These are phyloP conservation scores for Pyrenophora teres DNA, from an alignment of 2,329 filamentous ascomycete species.

Conservation along the genomic window DNA sequence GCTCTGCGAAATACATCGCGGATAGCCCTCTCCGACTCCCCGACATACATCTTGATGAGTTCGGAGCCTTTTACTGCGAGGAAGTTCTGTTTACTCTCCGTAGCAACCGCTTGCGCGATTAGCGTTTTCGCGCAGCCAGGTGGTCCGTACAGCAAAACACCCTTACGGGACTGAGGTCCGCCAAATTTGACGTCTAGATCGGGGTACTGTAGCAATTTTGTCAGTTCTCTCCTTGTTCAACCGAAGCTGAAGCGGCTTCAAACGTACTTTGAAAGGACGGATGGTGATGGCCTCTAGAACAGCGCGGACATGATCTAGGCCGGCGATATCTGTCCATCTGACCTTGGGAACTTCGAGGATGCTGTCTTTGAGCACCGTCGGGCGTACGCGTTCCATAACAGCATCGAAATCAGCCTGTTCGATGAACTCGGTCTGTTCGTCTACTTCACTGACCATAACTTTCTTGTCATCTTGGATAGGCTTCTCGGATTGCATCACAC, in stretches of 20 bases:
- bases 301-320: constrained; percentile 74
- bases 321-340: constrained; percentile 85
- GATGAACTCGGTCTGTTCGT: constrained; percentile 28
- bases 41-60: constrained; percentile 94
- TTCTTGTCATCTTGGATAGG: constrained; percentile 31
- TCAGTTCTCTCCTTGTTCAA: constrained; percentile 6
- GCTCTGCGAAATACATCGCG: constrained; percentile 86
- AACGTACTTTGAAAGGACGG: constrained; percentile 60
- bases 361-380: constrained; percentile 86
- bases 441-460: constrained; percentile 20
- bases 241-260: not conserved
- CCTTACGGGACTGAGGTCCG: constrained; percentile 65
- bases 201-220: constrained; percentile 30
- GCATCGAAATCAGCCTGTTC: constrained; percentile 61
- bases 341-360: constrained; percentile 87
- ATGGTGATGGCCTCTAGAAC: constrained; percentile 62
- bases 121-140: constrained; percentile 95
- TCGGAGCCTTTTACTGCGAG: constrained; percentile 93
- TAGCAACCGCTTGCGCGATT: constrained; percentile 87
- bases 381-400: constrained; percentile 71
- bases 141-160: constrained; percentile 86
- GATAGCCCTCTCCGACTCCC: constrained; percentile 86
- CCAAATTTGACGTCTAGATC: constrained; percentile 44
- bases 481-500: constrained; percentile 13
- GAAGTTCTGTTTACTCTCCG: constrained; percentile 90